phyloP scores from a whole-genome alignment of 2,329 filamentous ascomycete species.

The Pseudogymnoascus sp. region DNA sequence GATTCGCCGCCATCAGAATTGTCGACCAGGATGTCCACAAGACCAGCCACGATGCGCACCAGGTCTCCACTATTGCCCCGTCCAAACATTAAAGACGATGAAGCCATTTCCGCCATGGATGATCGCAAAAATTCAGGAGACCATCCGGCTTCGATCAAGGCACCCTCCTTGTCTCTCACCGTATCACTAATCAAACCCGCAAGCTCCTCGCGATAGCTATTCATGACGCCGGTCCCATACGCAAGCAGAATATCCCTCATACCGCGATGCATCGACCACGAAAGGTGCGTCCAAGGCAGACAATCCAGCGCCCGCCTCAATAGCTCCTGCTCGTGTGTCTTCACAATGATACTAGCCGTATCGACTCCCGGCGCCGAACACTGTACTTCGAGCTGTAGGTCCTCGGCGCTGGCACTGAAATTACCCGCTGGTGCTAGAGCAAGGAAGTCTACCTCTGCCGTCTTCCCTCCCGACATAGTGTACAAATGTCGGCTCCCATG shows the following conservation, averaged over 20 bases:
- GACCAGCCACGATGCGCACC: conserved; percentile 27
- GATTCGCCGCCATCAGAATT: conserved; percentile 11
- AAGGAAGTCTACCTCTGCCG: conserved; percentile 30
- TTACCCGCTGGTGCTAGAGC: conserved; percentile 5
- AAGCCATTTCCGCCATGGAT: conserved; percentile 27
- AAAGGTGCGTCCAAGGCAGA: conserved; percentile 29
- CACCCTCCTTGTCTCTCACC: conserved; percentile 12
- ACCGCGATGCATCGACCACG: conserved; percentile 31
- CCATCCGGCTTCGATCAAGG: conserved; percentile 25
- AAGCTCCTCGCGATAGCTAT: conserved; percentile 21
- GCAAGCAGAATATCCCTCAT: conserved; percentile 28
- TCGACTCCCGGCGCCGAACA: conserved; percentile 16
- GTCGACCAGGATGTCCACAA: conserved; percentile 16
- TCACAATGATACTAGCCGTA: conserved; percentile 17
- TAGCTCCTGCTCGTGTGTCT: conserved; percentile 18
- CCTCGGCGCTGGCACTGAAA: background rate
- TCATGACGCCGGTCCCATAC: conserved; percentile 25
- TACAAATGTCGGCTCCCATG: conserved; percentile 28
- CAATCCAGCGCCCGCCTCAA: conserved; percentile 25
- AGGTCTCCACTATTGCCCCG: conserved; percentile 28
- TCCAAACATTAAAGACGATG: conserved; percentile 26
- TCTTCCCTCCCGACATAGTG: conserved; percentile 29
- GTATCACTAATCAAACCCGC: conserved; percentile 17
- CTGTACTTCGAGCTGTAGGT: conserved; percentile 19
- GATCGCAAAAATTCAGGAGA: conserved; percentile 22